Percentiles rank a stretch among this genome's conserved stretches.
Conservation (phyloP, 2,329 filamentous ascomycete genomes). For the Penicillium sp. region DNA sequence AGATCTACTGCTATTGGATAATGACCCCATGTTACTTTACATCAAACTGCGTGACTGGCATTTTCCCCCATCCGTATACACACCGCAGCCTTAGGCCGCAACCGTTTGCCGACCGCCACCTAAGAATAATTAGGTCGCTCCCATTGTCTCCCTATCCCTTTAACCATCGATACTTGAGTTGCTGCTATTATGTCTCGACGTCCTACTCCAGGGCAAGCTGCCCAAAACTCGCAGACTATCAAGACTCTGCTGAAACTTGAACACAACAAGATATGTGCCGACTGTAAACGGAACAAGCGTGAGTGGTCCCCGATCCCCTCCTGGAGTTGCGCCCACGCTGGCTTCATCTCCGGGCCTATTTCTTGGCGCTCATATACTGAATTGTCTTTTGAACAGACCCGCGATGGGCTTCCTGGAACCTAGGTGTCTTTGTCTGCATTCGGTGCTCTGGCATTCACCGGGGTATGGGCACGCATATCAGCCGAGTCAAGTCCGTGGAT, state of each 20-base stretch:
- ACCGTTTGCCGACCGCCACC: slow-evolving; percentile 32
- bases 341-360: slow-evolving; percentile 2
- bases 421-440: slow-evolving; percentile 97
- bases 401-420: slow-evolving; percentile 98
- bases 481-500: slow-evolving; percentile 95
- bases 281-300: slow-evolving; percentile 99
- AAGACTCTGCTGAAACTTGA: slow-evolving; percentile 95
- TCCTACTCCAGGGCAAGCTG: slow-evolving; percentile 79
- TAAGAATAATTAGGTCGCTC: slow-evolving; percentile 26
- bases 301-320: slow-evolving; percentile 38
- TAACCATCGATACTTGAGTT: slow-evolving; percentile 13
- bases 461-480: slow-evolving; percentile 98
- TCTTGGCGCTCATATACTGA: slow-evolving; percentile 17
- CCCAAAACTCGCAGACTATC: slow-evolving; percentile 89
- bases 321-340: slow-evolving; percentile 15
- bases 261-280: slow-evolving; percentile 92
- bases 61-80: slow-evolving; percentile 22
- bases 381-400: slow-evolving; percentile 62
- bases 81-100: slow-evolving; percentile 28
- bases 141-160: slow-evolving; percentile 22
- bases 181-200: slow-evolving; percentile 40
- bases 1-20: neutral
- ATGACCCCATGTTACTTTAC: slow-evolving; percentile 4
- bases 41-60: slow-evolving; percentile 26
- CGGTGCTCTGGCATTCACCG: slow-evolving; percentile 97